phyloP scores from a whole-genome alignment of 768 basidiomycete species.

The Pisolithus sp. region DNA sequence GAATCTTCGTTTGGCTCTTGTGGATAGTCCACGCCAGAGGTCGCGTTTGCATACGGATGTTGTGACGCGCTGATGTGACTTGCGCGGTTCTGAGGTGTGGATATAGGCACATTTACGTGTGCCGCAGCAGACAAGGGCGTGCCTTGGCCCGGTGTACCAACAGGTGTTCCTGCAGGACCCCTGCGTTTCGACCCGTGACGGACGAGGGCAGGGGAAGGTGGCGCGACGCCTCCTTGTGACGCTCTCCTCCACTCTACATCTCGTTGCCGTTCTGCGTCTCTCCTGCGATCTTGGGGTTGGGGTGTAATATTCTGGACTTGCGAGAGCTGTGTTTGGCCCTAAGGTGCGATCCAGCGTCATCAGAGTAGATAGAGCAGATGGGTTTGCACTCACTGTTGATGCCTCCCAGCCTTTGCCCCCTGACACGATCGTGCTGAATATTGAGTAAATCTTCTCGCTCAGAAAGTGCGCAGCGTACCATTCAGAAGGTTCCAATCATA shows the following conservation, averaged over 20 bases:
- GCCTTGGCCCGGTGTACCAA: slow-evolving; percentile 46
- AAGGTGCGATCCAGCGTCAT: slow-evolving; percentile 7
- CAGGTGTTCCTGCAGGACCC: slow-evolving; percentile 55
- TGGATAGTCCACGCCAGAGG: slow-evolving; percentile 53
- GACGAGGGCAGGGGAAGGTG: slow-evolving; percentile 75
- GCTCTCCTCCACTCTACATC: slow-evolving; percentile 61
- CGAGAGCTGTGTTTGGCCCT: slow-evolving; percentile 60
- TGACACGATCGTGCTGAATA: slow-evolving; percentile 19
- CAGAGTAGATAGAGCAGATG: not conserved
- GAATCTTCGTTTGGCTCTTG: slow-evolving; percentile 43
- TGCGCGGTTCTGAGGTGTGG: slow-evolving; percentile 43
- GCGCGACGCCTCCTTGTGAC: slow-evolving; percentile 46
- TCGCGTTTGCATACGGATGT: slow-evolving; percentile 68
- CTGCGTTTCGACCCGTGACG: slow-evolving; percentile 71
- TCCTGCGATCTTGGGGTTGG: slow-evolving; percentile 52
- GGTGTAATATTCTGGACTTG: slow-evolving; percentile 55
- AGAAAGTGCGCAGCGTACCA: slow-evolving; percentile 35
- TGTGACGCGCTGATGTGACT: slow-evolving; percentile 36
- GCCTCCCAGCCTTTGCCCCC: slow-evolving; percentile 95
- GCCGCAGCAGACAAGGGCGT: slow-evolving; percentile 73
- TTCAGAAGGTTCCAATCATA: slow-evolving; percentile 97
- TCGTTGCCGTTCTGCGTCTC: slow-evolving; percentile 44
- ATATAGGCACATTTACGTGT: slow-evolving; percentile 66
- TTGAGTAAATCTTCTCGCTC: not conserved
- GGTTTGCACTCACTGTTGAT: slow-evolving; percentile 48